Evolutionary conservation across 176 grass and related monocot genomes (phyloP).

Genomic region (Oryza nivara): DNA sequence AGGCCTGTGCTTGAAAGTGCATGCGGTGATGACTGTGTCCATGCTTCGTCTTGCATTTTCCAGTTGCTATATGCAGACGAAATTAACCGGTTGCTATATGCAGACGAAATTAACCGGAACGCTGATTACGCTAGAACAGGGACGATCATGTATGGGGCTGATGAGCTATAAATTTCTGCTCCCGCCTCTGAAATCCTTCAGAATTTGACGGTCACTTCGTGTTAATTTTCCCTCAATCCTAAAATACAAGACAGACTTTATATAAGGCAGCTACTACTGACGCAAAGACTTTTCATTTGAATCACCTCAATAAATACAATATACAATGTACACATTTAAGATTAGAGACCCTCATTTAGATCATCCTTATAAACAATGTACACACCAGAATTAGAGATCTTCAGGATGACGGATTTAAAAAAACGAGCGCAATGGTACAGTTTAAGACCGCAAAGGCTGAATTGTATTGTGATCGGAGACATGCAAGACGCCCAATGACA

Average conservation of each 20-base stretch:
- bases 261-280: no score
- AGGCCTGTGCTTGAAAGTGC: conserved; percentile 20
- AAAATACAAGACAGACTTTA: no score
- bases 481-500: background rate
- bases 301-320: no score
- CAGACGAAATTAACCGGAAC: background rate
- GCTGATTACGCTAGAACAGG: background rate
- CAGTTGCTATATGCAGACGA: background rate
- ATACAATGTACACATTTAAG: no score
- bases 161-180: background rate
- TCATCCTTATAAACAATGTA: no score
- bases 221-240: background rate
- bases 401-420: no score
- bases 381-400: no score
- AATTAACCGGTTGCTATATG: background rate
- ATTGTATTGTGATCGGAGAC: background rate
- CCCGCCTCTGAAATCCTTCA: background rate
- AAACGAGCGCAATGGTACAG: background rate
- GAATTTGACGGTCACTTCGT: background rate
- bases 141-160: no score
- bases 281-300: no score
- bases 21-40: background rate
- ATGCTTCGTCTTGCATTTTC: background rate
- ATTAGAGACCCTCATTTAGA: no score
- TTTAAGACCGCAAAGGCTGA: background rate